These are phyloP conservation scores for Przewalskia tangutica DNA, from an alignment of 257 asterid species.

Conservation along the genomic window DNA sequence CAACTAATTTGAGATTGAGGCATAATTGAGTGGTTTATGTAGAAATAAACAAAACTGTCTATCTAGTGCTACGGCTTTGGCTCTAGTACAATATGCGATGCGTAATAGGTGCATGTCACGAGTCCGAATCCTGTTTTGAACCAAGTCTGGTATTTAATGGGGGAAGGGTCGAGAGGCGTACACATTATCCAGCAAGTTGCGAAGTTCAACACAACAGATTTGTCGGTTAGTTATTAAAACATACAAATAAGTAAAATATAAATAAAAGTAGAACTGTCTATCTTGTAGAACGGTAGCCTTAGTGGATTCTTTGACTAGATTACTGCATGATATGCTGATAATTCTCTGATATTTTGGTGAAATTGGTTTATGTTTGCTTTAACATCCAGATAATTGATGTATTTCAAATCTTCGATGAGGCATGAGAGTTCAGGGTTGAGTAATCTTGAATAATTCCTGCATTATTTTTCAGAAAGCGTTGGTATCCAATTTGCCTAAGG, in stretches of 20 bases:
- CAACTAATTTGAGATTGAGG: not conserved
- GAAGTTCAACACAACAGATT: not conserved
- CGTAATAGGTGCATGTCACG: not conserved
- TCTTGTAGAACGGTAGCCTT: not conserved
- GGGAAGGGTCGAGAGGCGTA: not conserved
- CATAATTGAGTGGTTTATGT: not conserved
- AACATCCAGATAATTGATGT: not conserved
- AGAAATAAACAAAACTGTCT: not conserved
- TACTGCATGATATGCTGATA: not conserved
- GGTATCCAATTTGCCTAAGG: slow-evolving; percentile 21
- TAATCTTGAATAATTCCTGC: not conserved
- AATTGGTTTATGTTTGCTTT: not conserved
- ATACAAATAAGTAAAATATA: not conserved
- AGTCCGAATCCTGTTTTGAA: not conserved
- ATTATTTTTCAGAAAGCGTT: slow-evolving; percentile 23
- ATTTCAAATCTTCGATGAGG: not conserved
- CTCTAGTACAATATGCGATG: not conserved
- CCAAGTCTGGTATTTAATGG: not conserved
- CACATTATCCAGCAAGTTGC: not conserved
- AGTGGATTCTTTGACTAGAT: not conserved
- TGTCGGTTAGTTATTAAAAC: not conserved
- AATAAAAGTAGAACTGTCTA: not conserved
- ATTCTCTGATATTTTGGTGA: not conserved
- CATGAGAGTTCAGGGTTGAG: not conserved
- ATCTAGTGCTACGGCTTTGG: not conserved